Conservation (phyloP, 345 rosid species). For the Salix koriyanagi region DNA sequence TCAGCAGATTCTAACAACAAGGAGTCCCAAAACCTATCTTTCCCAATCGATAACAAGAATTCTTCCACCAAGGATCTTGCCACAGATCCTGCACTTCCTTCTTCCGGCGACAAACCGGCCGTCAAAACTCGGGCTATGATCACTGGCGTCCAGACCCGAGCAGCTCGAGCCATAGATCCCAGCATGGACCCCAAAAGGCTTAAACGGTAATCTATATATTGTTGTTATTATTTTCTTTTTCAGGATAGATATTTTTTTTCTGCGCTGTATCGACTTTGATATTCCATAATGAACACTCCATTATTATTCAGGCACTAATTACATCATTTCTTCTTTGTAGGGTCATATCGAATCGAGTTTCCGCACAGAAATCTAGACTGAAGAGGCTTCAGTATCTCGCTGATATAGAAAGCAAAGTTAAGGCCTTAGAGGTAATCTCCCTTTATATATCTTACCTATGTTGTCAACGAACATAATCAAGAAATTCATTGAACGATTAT, state of each 20-base stretch:
- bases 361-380: constrained; percentile 19
- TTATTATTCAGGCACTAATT: neutral
- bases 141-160: neutral
- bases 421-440: constrained; percentile 27
- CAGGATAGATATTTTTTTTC: neutral
- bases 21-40: neutral
- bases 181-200: constrained; percentile 32
- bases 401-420: constrained; percentile 24
- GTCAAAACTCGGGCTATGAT: neutral
- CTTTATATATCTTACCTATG: neutral
- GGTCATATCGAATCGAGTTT: constrained; percentile 14
- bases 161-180: neutral
- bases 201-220: constrained; percentile 19
- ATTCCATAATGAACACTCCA: neutral
- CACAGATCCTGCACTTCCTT: neutral
- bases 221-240: neutral
- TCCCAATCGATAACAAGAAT: neutral
- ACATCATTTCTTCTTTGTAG: neutral
- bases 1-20: neutral
- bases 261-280: neutral
- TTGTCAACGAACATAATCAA: neutral
- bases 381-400: constrained; percentile 10
- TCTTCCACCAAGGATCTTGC: neutral
- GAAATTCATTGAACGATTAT: neutral
- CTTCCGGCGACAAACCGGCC: neutral